Conservation (phyloP, 805 yeast genomes). For the Debaryomyces prosopidis region DNA sequence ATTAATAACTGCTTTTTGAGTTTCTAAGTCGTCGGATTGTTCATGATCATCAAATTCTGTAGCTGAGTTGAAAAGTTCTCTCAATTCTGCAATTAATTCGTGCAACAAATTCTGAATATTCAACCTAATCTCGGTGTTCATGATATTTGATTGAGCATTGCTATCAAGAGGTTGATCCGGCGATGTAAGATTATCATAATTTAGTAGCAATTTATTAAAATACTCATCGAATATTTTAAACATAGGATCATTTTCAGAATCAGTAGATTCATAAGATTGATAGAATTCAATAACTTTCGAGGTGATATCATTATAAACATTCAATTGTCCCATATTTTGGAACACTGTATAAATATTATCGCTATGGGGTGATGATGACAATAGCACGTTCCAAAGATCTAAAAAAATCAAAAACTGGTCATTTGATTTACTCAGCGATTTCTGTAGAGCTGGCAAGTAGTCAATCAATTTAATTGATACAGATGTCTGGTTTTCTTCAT, state of each 20-base stretch:
- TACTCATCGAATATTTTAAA: slow-evolving; percentile 11
- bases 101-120: slow-evolving; percentile 24
- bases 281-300: slow-evolving; percentile 23
- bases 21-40: slow-evolving; percentile 10
- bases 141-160: slow-evolving; percentile 5
- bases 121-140: slow-evolving; percentile 23
- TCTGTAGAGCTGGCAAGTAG: slow-evolving; percentile 21
- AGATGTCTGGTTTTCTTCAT: slow-evolving; percentile 12
- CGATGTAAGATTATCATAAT: slow-evolving; percentile 7
- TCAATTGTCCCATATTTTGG: slow-evolving; percentile 21
- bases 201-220: slow-evolving; percentile 12
- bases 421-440: slow-evolving; percentile 20
- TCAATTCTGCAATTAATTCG: slow-evolving; percentile 20
- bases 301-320: slow-evolving; percentile 28
- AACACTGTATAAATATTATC: slow-evolving; percentile 23
- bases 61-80: slow-evolving; percentile 10
- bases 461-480: slow-evolving; percentile 23
- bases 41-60: slow-evolving; percentile 9
- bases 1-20: slow-evolving; percentile 16
- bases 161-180: slow-evolving; percentile 1
- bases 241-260: slow-evolving; percentile 4
- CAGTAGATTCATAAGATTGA: slow-evolving; percentile 10
- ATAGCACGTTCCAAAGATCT: slow-evolving; percentile 25
- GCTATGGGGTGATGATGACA: slow-evolving; percentile 12
- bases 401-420: slow-evolving; percentile 21